Evolutionary conservation across 1,284 basidiomycete species (phyloP), one percentile per base, ranked within the genome.

Genomic region (Microbotryum violaceum): DNA sequence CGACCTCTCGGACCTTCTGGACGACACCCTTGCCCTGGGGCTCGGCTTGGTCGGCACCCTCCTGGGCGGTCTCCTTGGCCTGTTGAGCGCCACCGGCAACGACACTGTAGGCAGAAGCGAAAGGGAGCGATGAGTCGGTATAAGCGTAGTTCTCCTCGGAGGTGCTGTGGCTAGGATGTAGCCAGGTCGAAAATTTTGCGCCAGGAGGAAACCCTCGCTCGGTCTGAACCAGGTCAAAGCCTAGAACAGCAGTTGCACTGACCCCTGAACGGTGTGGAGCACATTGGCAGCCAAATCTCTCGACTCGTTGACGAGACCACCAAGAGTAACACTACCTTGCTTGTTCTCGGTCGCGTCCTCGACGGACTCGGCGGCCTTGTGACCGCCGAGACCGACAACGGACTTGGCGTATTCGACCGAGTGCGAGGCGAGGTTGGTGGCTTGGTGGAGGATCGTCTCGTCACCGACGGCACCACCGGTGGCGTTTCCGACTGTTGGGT

Each of bases 341-440:
- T 57, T 47, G 48, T 59, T 53, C 44, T 56, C 44, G 8, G 58
- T 21, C n/a, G 56, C 53, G 20, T 54, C 52, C n/a, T 55, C 53
- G 31, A 45, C 58, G n/a, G 45, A 49, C 16, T 20, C 53, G 14
- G 57, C 57, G 6, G 42, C 33, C 51, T 58, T 53, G 50, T 49
- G 31, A 7, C 21, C 51, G 16, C 57, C 57, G 45, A 59, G 46
- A 27, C 61, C 61, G 58, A 54, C 51, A 45, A 63, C 44, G 23
- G 57, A 52, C 62, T 63, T 61, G 52, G 60, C 67, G 59, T 62
- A 69, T 14, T 64, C 60, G 63, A 67, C 50, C 0, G 58, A 56
- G 54, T 61, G 54, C 3, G 54, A 47, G 0, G 63, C 65, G 54
- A 69, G 61, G n/a, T 50, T 31, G 10, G 29, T 27, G 4, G 58